Conservation (phyloP, 2,329 filamentous ascomycete genomes). For the Cladosporium phlei region DNA sequence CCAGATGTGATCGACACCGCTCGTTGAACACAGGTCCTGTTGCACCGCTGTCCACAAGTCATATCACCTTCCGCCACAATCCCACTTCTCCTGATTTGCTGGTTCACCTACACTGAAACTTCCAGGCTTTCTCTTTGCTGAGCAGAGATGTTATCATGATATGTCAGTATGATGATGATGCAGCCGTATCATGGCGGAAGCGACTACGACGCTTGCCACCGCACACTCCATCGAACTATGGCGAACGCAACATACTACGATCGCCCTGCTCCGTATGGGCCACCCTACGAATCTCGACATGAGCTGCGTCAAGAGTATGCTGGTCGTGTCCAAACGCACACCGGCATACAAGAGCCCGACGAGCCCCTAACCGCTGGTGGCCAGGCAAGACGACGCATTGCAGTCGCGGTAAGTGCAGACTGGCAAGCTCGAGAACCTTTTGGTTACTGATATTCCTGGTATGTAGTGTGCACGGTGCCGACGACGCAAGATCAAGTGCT, state of each 20-base stretch:
- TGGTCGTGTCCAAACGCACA: conserved; percentile 19
- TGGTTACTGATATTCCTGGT: conserved; percentile 14
- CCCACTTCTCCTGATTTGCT: background rate
- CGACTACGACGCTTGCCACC: conserved; percentile 25
- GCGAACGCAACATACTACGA: conserved; percentile 24
- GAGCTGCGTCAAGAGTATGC: conserved; percentile 24
- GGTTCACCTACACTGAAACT: background rate
- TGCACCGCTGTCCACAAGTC: background rate
- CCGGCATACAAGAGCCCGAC: conserved; percentile 30
- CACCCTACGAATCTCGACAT: conserved; percentile 23
- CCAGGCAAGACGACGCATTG: conserved; percentile 48
- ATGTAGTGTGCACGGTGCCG: conserved; percentile 79
- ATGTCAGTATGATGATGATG: conserved; percentile 27
- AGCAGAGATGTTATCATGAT: conserved; percentile 14
- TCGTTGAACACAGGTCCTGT: background rate
- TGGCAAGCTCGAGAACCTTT: background rate
- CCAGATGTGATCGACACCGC: conserved; percentile 3
- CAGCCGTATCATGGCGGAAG: conserved; percentile 26
- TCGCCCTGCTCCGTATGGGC: conserved; percentile 22
- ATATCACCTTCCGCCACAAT: conserved; percentile 3
- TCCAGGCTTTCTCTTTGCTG: conserved; percentile 10
- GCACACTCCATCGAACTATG: conserved; percentile 8
- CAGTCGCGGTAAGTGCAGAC: conserved; percentile 44
- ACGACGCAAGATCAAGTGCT: conserved; percentile 92
- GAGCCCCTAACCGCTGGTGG: conserved; percentile 31